Conservation (phyloP, 768 basidiomycete species). For the Tremella mesenterica region DNA sequence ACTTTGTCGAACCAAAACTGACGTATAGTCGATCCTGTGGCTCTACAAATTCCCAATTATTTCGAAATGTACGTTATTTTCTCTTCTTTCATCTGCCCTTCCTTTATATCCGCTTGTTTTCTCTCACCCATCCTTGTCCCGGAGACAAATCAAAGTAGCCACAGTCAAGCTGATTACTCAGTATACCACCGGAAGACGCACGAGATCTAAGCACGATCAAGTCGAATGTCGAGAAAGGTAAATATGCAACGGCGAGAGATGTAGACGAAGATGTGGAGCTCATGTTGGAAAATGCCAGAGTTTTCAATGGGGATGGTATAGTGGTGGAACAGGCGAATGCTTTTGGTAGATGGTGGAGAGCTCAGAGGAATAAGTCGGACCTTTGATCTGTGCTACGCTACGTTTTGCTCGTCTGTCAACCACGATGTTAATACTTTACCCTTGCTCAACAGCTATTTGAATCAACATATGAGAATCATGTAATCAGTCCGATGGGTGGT, state of each 20-base stretch:
- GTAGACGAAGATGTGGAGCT: slow-evolving; percentile 78
- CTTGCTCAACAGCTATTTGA: no score
- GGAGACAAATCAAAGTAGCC: no score
- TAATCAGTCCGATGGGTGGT: no score
- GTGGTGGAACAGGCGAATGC: slow-evolving; percentile 26
- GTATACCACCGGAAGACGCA: slow-evolving; percentile 70
- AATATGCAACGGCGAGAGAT: slow-evolving; percentile 66
- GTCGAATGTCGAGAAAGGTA: slow-evolving; percentile 66
- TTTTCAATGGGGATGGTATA: slow-evolving; percentile 61
- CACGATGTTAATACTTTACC: no score
- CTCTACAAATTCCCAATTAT: slow-evolving; percentile 75
- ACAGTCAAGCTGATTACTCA: slow-evolving; percentile 10
- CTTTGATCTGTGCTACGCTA: no score
- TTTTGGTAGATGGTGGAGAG: slow-evolving; percentile 33
- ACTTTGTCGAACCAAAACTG: slow-evolving; percentile 51
- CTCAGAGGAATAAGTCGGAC: slow-evolving; percentile 29
- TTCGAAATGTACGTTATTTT: slow-evolving; percentile 53
- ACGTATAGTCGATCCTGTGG: slow-evolving; percentile 79
- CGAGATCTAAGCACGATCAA: slow-evolving; percentile 78
- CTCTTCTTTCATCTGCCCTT: no score
- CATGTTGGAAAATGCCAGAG: slow-evolving; percentile 80
- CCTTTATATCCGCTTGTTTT: no score
- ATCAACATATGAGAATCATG: no score
- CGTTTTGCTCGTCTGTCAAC: no score
- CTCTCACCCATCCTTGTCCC: no score